Base-by-base conservation (phyloP, 2,329 filamentous ascomycete genomes). In the Aspergillus fumigatiaffinis region DNA sequence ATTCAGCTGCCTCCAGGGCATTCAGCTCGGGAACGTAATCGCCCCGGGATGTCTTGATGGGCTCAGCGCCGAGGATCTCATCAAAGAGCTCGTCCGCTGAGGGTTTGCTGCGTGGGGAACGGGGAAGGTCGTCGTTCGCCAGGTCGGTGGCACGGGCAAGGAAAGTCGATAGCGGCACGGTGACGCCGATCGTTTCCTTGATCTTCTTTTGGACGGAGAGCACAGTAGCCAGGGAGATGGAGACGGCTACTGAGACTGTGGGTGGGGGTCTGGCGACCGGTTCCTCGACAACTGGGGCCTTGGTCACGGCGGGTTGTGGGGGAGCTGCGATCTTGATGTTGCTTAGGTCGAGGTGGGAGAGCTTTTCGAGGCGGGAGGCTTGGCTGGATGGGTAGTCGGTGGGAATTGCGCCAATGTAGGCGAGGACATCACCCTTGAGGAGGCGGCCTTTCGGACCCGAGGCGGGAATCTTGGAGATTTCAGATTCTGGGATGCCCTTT, bases 401-500 rank as follows among this genome's bases (percentile, higher is more conserved):
- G 59, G 87, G 80, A 68, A 97, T 91, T 65, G 82, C 80, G 61
- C 94, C 94, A 17, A 97, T 76, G 74, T 93, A 94, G 50, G 92
- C 92, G 54, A 99, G 85, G 6, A 99, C 88, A 71, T 99, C 94
- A 55, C 94, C 94, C 82, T 99, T 99, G 60, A 99, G 83, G 54
- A 99, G 81, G 60, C 94, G 87, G 57, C 92, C 92, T 68, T 87
- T 87, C 29, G 94, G 94, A 25, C 94, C 94, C 21, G 90, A 93
- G 5, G 92, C 89, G 53, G 87, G 89, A 73, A 97, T 97, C 73
- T 90, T 88, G 75, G 86, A 82, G 53, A 92, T 82, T 58, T 92
- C 90, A 50, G 87, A 86, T 64, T 88, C 84, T 67, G 89, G 83
- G 54, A 99, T 79, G 61, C 88, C 87, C 70, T 95, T 87, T 73